These are phyloP conservation scores for Lichenothelia convexa DNA, from an alignment of 495 filamentous ascomycete genomes.

Conservation along the genomic window DNA sequence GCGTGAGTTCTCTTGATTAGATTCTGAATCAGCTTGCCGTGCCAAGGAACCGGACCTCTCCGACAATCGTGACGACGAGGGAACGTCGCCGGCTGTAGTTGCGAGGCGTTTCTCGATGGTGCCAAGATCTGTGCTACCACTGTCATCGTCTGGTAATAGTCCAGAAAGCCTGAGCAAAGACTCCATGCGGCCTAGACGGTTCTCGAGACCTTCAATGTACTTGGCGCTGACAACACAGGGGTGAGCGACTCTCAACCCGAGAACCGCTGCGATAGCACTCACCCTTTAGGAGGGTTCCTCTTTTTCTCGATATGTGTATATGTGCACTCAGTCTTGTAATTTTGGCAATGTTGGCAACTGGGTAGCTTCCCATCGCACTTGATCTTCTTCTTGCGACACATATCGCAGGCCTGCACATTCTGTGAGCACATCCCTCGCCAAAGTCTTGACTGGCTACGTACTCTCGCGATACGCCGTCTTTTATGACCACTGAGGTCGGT, in stretches of 20 bases:
- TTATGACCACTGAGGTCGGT: conserved; percentile 77
- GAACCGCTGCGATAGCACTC: conserved; percentile 14
- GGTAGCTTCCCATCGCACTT: conserved; percentile 97
- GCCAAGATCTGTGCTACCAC: conserved; percentile 73
- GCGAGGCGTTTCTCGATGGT: conserved; percentile 68
- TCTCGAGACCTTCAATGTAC: conserved; percentile 95
- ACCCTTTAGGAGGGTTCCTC: conserved; percentile 94
- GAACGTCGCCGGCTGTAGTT: conserved; percentile 46
- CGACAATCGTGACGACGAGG: too few species aligned
- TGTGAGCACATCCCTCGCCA: conserved; percentile 14
- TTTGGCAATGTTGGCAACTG: conserved; percentile 86
- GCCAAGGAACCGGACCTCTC: conserved; percentile 2
- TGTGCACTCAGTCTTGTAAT: conserved; percentile 95
- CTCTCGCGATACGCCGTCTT: conserved; percentile 80
- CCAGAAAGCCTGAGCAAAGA: conserved; percentile 72
- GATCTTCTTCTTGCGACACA: conserved; percentile 99
- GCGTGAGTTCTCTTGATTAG: too few species aligned
- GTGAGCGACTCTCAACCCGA: neutral
- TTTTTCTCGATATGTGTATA: conserved; percentile 99
- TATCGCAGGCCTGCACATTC: conserved; percentile 66
- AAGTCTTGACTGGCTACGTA: conserved; percentile 24
- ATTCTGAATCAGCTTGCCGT: too few species aligned
- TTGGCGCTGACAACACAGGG: conserved; percentile 47
- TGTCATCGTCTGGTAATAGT: conserved; percentile 70
- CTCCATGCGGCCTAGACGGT: conserved; percentile 87